Evolutionary conservation across 2,329 filamentous ascomycete genomes (phyloP), one percentile per base, ranked within the genome.

Genomic region (Lachnellula hyalina): DNA sequence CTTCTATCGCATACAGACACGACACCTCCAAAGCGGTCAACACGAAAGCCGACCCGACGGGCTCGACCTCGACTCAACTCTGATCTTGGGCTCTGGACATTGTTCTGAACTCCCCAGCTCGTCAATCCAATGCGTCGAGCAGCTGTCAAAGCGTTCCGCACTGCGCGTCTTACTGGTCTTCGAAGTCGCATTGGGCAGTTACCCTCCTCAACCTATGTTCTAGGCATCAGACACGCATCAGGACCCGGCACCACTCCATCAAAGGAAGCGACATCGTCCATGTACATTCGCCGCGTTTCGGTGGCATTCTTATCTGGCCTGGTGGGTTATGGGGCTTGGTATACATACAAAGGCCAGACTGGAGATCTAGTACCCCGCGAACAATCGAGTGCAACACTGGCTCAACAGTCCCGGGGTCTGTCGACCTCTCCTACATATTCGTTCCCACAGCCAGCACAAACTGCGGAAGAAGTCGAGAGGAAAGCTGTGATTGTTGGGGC

Each of bases 401-500:
- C 17, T 45, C 46, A 63, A 45, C 61, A 72, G 73, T 65, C 63
- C 8, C 57, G 56, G 38, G 54, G 47, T 6, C 54, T 66, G 47
- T 62, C 64, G 21, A 61, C 59, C 8, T 60, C 61, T n/a, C 51
- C 62, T 8, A 50, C 54, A 15, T 64, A 62, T 49, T 57, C 63
- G 2, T 57, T 54, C 21, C 56, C 62, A 41, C 60, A 21, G 54
- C 61, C 17, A 42, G 42, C 23, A 47, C 47, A 59, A 32, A 47
- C 55, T 12, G 34, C 51, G 36, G 74, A 73, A 23, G 67, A 73
- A 32, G 74, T 77, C 9, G 83, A 80, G 41, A 82, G 73, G 72
- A 91, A 79, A 62, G 89, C 95, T 19, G 79, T 97, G 23, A 85
- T 96, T 42, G 89, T 99, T 51, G 90, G 93, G 57, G 87, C 92